Base-by-base conservation (phyloP, 768 basidiomycete species). In the Tricholoma bakamatsutake region DNA sequence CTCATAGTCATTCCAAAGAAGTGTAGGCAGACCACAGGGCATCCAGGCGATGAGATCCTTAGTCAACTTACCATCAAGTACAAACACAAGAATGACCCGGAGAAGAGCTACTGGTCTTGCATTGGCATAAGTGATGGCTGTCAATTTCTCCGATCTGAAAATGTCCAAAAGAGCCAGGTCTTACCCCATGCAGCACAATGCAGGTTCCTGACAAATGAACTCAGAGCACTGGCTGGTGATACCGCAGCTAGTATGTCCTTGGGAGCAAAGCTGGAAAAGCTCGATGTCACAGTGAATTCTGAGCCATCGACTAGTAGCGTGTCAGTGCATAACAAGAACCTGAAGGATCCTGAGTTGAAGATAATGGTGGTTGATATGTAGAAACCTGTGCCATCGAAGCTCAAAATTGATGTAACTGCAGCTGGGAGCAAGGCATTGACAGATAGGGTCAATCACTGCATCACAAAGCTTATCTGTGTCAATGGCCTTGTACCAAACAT, bases 381-480 rank as follows among this genome's bases (percentile, higher is more conserved):
- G 12, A 35, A 35, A 11, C 35, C 35, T 35, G 13, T 9, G 8
- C 35, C 35, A 37, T 37, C 35, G 12, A 37, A 37, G 13, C 12
- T 15, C 4, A 11, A 37, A 37, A 8, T 37, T 4, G 35, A 37
- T 11, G 9, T 37, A 1, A 37, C 12, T 4, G 35, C 35, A 4
- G 12, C 12, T 4, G 35, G 35, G 13, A 37, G 12, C 35, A 37
- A 37, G 35, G 12, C 67, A 58, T 82, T 89, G 50, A 69, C 21
- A 21, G 43, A 21, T 3, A 45, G 27, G 43, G 24, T 45, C 11
- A 12, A 45, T 24, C 43, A 45, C 43, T 11, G 21, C 15, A 45
- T 45, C 11, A 45, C 27, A 21, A 28, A 31, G 11, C 49, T 50
- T 12, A 50, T 50, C 21, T 50, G 49, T 13, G 35, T 50, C 13